Percentiles rank a stretch among this genome's conserved stretches.
phyloP scores from a whole-genome alignment of 2,329 filamentous ascomycete genomes.

The Alternaria rosae region DNA sequence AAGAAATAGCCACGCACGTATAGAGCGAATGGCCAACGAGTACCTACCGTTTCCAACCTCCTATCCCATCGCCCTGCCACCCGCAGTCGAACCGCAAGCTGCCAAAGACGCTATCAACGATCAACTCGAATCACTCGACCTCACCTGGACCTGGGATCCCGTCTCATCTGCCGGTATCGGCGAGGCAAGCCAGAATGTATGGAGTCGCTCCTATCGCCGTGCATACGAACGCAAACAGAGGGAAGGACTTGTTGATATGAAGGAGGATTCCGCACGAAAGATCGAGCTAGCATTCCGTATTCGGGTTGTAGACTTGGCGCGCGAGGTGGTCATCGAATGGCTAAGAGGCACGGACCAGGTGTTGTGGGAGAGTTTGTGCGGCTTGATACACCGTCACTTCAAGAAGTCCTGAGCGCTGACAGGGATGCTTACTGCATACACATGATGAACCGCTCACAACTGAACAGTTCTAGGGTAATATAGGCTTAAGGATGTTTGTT shows the following conservation, averaged over 20 bases:
- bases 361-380: slow-evolving; percentile 87
- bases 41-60: slow-evolving; percentile 62
- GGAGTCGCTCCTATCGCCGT: slow-evolving; percentile 76
- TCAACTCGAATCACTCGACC: slow-evolving; percentile 63
- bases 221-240: slow-evolving; percentile 54
- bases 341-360: slow-evolving; percentile 75
- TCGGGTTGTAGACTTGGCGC: slow-evolving; percentile 42
- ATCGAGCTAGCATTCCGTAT: slow-evolving; percentile 54
- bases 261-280: slow-evolving; percentile 30
- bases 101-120: slow-evolving; percentile 53
- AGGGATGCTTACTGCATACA: background rate
- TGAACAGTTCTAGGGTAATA: background rate
- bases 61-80: slow-evolving; percentile 53
- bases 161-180: slow-evolving; percentile 65
- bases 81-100: slow-evolving; percentile 34
- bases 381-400: slow-evolving; percentile 59
- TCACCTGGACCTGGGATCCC: slow-evolving; percentile 71
- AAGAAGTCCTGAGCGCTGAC: slow-evolving; percentile 21
- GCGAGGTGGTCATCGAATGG: slow-evolving; percentile 67
- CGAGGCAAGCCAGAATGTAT: slow-evolving; percentile 74
- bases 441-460: rapidly evolving
- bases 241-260: slow-evolving; percentile 30
- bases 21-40: slow-evolving; percentile 56
- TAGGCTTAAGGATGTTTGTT: background rate
- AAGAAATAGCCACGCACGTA: slow-evolving; percentile 49